Evolutionary conservation across 2,329 filamentous ascomycete species (phyloP).

Genomic region (Arthrobotrys sinensis): DNA sequence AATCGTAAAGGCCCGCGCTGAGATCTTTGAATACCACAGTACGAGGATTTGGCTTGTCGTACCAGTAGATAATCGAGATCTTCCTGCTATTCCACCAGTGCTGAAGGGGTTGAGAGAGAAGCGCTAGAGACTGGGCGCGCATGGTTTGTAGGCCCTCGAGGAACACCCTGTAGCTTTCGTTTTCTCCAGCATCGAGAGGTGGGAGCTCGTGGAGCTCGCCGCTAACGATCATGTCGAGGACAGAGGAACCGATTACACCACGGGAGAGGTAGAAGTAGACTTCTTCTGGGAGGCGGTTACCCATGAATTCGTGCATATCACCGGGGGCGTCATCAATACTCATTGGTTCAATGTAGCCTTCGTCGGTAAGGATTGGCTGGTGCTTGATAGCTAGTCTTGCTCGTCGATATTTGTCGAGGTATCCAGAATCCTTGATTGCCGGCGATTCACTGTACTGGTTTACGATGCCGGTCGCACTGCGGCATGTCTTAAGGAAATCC

Average conservation of each 20-base stretch:
- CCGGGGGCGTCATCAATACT: conserved; percentile 81
- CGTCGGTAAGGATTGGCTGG: conserved; percentile 83
- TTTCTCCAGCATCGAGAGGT: conserved; percentile 86
- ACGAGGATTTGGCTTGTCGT: conserved; percentile 78
- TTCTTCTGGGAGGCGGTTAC: conserved; percentile 90
- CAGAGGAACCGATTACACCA: conserved; percentile 82
- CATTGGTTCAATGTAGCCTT: conserved; percentile 83
- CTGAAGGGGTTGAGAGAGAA: conserved; percentile 84
- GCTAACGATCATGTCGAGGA: conserved; percentile 86
- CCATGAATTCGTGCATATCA: conserved; percentile 90
- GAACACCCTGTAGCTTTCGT: conserved; percentile 84
- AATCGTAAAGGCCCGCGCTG: conserved; percentile 71
- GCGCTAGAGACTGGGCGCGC: conserved; percentile 81
- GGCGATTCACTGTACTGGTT: conserved; percentile 85
- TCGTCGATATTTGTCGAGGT: conserved; percentile 88
- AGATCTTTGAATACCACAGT: conserved; percentile 77
- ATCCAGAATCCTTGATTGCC: conserved; percentile 79
- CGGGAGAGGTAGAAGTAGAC: conserved; percentile 90
- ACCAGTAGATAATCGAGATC: conserved; percentile 87
- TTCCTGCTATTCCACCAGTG: conserved; percentile 86
- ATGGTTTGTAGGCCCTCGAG: conserved; percentile 82
- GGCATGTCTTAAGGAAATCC: conserved; percentile 78
- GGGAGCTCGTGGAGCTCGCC: conserved; percentile 83
- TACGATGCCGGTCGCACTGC: conserved; percentile 81
- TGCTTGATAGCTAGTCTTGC: conserved; percentile 89